Conservation (phyloP, 768 basidiomycete species). For the Cystobasidium ongulense region DNA sequence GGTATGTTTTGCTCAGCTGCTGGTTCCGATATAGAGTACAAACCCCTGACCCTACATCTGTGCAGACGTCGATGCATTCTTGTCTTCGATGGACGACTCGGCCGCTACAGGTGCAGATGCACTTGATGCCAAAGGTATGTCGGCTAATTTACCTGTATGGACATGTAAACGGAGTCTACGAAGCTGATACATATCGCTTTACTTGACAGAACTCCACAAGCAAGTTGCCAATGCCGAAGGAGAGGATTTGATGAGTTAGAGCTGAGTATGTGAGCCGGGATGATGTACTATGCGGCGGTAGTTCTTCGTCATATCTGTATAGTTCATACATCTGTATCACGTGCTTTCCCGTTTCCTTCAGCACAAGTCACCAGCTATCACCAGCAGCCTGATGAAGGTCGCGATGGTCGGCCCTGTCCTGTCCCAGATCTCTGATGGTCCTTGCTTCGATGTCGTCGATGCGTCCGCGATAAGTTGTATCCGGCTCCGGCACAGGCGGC, state of each 20-base stretch:
- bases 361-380: too few species aligned
- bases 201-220: not conserved
- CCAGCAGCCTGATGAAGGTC: not conserved
- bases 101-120: not conserved
- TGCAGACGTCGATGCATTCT: slow-evolving; percentile 27
- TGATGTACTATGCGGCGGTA: not conserved
- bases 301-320: not conserved
- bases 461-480: not conserved
- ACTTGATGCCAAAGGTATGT: slow-evolving; percentile 8
- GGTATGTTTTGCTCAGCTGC: not conserved
- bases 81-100: slow-evolving; percentile 25
- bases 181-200: not conserved
- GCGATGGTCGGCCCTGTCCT: not conserved
- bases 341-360: too few species aligned
- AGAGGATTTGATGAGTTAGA: not conserved
- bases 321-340: not conserved
- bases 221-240: not conserved
- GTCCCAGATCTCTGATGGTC: not conserved
- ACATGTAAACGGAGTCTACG: not conserved
- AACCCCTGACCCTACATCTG: not conserved
- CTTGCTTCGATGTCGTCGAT: not conserved
- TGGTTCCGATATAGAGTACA: slow-evolving; percentile 39
- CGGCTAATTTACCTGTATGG: not conserved
- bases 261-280: not conserved
- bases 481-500: not conserved